Percentiles rank a stretch among this genome's conserved stretches.
Evolutionary conservation across 257 asterid species (phyloP).

Genomic region (Fraxinus pennsylvanica): DNA sequence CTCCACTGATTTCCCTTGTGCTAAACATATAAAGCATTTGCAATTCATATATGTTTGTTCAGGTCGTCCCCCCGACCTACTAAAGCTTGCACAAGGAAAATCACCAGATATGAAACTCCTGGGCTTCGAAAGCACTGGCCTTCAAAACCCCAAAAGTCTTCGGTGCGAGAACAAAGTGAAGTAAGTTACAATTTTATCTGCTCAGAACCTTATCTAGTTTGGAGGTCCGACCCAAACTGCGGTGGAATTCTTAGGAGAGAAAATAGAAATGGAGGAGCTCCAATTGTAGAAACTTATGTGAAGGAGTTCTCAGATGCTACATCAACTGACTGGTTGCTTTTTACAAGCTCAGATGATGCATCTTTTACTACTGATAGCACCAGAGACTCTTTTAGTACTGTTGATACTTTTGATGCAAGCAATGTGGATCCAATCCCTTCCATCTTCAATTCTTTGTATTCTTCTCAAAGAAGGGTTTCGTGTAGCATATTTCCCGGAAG

Average conservation of each 20-base stretch:
- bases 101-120: conserved; percentile 32
- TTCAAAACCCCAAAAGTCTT: conserved; percentile 40
- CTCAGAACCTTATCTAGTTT: conserved; percentile 28
- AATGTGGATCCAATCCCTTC: conserved; percentile 49
- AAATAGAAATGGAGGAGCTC: conserved; percentile 32
- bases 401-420: conserved; percentile 49
- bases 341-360: conserved; percentile 81
- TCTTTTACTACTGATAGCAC: conserved; percentile 87
- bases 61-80: conserved; percentile 70
- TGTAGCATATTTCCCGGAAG: conserved; percentile 49
- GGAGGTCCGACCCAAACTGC: conserved; percentile 20
- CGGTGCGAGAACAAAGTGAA: conserved; percentile 36
- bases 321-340: conserved; percentile 68
- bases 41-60: conserved; percentile 2
- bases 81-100: conserved; percentile 34
- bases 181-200: conserved; percentile 14
- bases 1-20: neutral
- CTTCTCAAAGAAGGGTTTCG: conserved; percentile 45
- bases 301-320: conserved; percentile 55
- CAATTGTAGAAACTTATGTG: conserved; percentile 29
- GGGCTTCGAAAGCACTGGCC: conserved; percentile 34
- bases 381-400: conserved; percentile 74
- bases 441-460: conserved; percentile 46
- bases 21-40: neutral
- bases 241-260: conserved; percentile 34